Conservation (phyloP, 495 filamentous ascomycete species). For the Hypoxylon perforatum region DNA sequence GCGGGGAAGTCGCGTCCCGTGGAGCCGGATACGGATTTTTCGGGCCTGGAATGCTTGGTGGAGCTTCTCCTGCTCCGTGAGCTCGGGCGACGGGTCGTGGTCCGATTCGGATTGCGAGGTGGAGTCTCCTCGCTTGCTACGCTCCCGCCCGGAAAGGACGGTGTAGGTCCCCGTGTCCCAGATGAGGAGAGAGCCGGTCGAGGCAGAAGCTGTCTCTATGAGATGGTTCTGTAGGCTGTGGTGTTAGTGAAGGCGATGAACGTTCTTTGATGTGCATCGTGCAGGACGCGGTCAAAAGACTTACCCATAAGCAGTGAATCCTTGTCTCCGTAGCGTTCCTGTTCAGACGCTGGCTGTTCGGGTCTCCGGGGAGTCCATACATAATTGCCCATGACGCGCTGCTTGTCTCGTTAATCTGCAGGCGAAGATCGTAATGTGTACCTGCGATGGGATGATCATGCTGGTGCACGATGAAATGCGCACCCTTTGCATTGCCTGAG, state of each 20-base stretch:
- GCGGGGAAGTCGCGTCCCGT: constrained; percentile 67
- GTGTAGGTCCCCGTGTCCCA: constrained; percentile 78
- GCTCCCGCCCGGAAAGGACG: constrained; percentile 56
- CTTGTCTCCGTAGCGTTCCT: constrained; percentile 75
- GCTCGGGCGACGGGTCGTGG: constrained; percentile 51
- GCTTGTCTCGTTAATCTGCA: constrained; percentile 74
- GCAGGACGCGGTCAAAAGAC: constrained; percentile 24
- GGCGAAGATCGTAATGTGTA: constrained; percentile 71
- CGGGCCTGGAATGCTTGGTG: constrained; percentile 64
- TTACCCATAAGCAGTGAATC: constrained; percentile 73
- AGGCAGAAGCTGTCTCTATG: constrained; percentile 68
- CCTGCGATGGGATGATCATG: constrained; percentile 77
- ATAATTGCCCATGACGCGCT: constrained; percentile 73
- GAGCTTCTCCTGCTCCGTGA: constrained; percentile 66
- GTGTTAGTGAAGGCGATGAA: not conserved
- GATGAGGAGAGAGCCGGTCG: constrained; percentile 72
- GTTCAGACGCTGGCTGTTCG: constrained; percentile 66
- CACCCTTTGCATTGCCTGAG: constrained; percentile 55
- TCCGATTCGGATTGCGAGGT: constrained; percentile 56
- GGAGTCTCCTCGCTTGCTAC: constrained; percentile 37
- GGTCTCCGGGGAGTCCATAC: constrained; percentile 73
- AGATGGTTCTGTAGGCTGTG: constrained; percentile 66
- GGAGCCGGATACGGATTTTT: constrained; percentile 70
- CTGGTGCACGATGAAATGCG: constrained; percentile 74
- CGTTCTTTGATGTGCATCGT: too few relatives aligned